Conservation (phyloP, 495 filamentous ascomycete species). For the Aspergillus nidulans region DNA sequence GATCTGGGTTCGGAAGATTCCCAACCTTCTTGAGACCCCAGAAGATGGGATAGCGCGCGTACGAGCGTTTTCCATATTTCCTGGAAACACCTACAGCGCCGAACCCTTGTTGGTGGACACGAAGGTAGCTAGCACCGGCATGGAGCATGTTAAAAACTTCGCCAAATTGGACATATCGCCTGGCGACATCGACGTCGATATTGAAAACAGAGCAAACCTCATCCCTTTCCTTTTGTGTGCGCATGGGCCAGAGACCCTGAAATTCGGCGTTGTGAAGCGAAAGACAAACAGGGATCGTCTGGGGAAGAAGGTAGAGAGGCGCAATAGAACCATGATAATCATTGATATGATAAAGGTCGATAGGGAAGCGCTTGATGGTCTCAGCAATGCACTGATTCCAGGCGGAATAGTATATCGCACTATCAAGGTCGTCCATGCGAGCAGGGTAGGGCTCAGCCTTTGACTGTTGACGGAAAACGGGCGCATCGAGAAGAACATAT, state of each 20-base stretch:
- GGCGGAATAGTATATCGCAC: slow-evolving; percentile 67
- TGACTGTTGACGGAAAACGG: slow-evolving; percentile 66
- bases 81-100: slow-evolving; percentile 71
- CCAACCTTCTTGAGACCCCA: slow-evolving; percentile 70
- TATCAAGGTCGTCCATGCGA: slow-evolving; percentile 71
- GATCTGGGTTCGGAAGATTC: slow-evolving; percentile 70
- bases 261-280: slow-evolving; percentile 71
- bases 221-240: slow-evolving; percentile 58
- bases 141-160: slow-evolving; percentile 69
- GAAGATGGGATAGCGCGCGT: slow-evolving; percentile 72
- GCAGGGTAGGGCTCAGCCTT: slow-evolving; percentile 64
- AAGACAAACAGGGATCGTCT: slow-evolving; percentile 45
- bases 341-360: slow-evolving; percentile 77
- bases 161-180: slow-evolving; percentile 56
- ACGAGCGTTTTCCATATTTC: slow-evolving; percentile 72
- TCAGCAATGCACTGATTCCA: slow-evolving; percentile 72
- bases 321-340: slow-evolving; percentile 75
- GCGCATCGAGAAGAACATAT: slow-evolving; percentile 66
- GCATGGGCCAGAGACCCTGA: slow-evolving; percentile 71
- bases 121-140: slow-evolving; percentile 68
- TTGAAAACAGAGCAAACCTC: slow-evolving; percentile 74
- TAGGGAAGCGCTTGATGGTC: slow-evolving; percentile 52
- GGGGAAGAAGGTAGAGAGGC: slow-evolving; percentile 64
- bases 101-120: slow-evolving; percentile 69
- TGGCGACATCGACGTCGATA: slow-evolving; percentile 38